Percentiles rank a stretch among this genome's conserved stretches.
Evolutionary conservation across 257 asterid species (phyloP).

Genomic region (Solanum megistacrolobum): DNA sequence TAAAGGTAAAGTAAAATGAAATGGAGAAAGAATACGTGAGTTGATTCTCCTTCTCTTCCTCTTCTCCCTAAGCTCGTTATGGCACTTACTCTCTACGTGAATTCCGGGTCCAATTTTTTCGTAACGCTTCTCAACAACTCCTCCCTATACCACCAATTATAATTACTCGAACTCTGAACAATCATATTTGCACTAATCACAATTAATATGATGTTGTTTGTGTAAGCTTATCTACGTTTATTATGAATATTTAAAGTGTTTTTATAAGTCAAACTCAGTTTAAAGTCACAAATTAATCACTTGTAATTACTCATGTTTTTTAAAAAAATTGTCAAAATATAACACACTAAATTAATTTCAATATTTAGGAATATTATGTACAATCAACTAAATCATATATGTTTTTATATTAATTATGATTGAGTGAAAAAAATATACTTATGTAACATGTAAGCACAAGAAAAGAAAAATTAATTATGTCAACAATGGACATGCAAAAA

Average conservation of each 20-base stretch:
- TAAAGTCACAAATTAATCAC: too few relatives aligned
- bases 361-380: too few relatives aligned
- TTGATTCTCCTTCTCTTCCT: not conserved
- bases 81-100: not conserved
- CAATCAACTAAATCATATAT: too few relatives aligned
- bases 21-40: not conserved
- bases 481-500: not conserved
- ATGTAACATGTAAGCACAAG: too few relatives aligned
- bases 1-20: not conserved
- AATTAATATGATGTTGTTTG: not conserved
- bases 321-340: too few relatives aligned
- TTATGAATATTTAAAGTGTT: not conserved
- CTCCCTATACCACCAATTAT: not conserved
- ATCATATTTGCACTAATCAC: not conserved
- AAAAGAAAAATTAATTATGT: not conserved
- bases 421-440: too few relatives aligned
- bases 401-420: too few relatives aligned
- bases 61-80: not conserved
- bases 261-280: not conserved
- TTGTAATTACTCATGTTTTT: too few relatives aligned
- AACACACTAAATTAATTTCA: too few relatives aligned
- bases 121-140: conserved; percentile 8
- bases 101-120: not conserved
- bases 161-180: not conserved
- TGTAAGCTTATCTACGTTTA: not conserved